Conservation (phyloP, 352 stramenopile genomes). For the Pythium phragmiticola region DNA sequence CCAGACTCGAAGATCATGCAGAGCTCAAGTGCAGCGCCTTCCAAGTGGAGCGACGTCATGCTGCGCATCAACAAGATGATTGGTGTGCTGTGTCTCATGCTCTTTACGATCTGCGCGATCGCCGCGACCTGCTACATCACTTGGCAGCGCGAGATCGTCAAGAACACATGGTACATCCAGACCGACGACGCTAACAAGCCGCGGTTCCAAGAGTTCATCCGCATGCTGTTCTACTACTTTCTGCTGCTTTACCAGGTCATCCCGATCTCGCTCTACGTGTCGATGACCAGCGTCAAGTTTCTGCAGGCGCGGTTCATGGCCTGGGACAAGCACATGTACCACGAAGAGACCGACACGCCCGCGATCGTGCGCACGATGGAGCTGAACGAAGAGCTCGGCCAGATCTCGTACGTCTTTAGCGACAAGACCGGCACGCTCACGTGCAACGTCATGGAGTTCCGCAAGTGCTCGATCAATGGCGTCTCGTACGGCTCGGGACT, state of each 20-base stretch:
- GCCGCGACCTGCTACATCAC: slow-evolving; percentile 74
- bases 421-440: slow-evolving; percentile 99
- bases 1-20: slow-evolving; percentile 92
- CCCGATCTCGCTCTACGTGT: slow-evolving; percentile 94
- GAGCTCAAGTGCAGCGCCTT: slow-evolving; percentile 65
- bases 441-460: slow-evolving; percentile 98
- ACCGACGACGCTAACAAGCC: slow-evolving; percentile 35
- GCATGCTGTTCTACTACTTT: slow-evolving; percentile 91
- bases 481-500: slow-evolving; percentile 90
- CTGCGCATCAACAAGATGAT: slow-evolving; percentile 84
- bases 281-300: slow-evolving; percentile 93
- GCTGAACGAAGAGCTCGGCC: slow-evolving; percentile 92
- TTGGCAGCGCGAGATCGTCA: slow-evolving; percentile 73
- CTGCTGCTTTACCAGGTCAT: slow-evolving; percentile 94
- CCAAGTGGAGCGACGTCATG: slow-evolving; percentile 87
- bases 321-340: slow-evolving; percentile 91
- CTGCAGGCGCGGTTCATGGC: slow-evolving; percentile 92
- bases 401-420: slow-evolving; percentile 97
- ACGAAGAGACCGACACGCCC: slow-evolving; percentile 72
- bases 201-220: slow-evolving; percentile 63
- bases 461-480: slow-evolving; percentile 92
- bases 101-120: slow-evolving; percentile 64
- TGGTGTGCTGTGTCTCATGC: slow-evolving; percentile 56
- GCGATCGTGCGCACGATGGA: slow-evolving; percentile 89
- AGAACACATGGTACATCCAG: slow-evolving; percentile 77